These are phyloP conservation scores for Trichoderma atroviride DNA, from an alignment of 2,329 filamentous ascomycete species.

Conservation along the genomic window DNA sequence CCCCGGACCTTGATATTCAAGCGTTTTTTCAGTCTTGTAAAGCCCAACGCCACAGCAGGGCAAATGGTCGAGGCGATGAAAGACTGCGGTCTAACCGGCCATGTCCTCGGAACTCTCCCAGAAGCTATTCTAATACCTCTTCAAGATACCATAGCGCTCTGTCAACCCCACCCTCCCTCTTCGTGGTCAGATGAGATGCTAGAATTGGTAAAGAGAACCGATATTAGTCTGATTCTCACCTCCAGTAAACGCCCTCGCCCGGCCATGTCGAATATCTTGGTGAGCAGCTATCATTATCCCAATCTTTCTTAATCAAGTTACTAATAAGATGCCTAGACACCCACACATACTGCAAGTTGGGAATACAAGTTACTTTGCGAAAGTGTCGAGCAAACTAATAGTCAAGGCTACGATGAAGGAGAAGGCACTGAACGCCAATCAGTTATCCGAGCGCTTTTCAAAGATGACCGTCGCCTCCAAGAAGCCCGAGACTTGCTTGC, in stretches of 20 bases:
- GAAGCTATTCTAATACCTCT: slow-evolving; percentile 80
- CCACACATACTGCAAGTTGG: slow-evolving; percentile 67
- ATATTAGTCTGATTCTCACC: slow-evolving; percentile 70
- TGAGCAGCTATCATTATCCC: slow-evolving; percentile 36
- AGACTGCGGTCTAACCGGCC: slow-evolving; percentile 65
- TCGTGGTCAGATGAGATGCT: slow-evolving; percentile 74
- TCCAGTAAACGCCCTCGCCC: slow-evolving; percentile 40
- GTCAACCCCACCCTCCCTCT: slow-evolving; percentile 78
- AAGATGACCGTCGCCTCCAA: slow-evolving; percentile 84
- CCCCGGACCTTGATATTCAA: slow-evolving; percentile 72
- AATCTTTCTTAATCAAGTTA: neutral
- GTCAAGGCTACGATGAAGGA: slow-evolving; percentile 70
- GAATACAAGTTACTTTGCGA: slow-evolving; percentile 81
- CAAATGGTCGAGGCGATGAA: slow-evolving; percentile 76
- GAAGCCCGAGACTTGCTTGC: slow-evolving; percentile 87
- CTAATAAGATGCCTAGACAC: slow-evolving; percentile 47
- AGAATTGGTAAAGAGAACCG: slow-evolving; percentile 76
- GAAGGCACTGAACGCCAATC: slow-evolving; percentile 82
- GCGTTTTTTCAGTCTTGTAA: slow-evolving; percentile 64
- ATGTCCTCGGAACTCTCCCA: slow-evolving; percentile 79
- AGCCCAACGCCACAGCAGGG: slow-evolving; percentile 53
- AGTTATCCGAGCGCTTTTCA: slow-evolving; percentile 85
- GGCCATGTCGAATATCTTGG: slow-evolving; percentile 46
- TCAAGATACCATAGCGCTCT: slow-evolving; percentile 81
- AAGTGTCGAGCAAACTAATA: slow-evolving; percentile 61